Base-by-base conservation (phyloP, 768 basidiomycete genomes). In the Tricholoma matsutake region DNA sequence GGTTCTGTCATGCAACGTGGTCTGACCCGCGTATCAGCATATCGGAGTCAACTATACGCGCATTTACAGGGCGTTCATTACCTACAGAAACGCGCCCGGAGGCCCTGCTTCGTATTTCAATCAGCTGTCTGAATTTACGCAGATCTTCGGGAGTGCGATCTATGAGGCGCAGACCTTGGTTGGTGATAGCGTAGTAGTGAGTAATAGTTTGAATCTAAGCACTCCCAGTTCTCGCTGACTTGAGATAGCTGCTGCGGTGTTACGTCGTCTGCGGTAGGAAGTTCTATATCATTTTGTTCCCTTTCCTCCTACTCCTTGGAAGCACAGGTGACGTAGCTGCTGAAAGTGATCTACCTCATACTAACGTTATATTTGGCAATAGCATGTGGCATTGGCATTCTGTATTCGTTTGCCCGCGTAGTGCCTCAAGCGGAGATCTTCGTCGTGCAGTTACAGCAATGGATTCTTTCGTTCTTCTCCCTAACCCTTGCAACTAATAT, bases 381-480 rank as follows among this genome's bases (percentile, higher is more conserved):
- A 74, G 74, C 63, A 6, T 56, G 65, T 10, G 73, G 72, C 2
- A 68, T 74, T 53, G 74, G 73, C 11, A 71, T 72, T 25, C 63
- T 75, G 22, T 67, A 72, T 60, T 70, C 71, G 4, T 73, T 77
- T 56, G 70, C 71, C n/a, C 54, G 58, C 25, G 66, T 73, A 8
- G 65, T 60, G 11, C 63, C 67, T 11, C 64, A 71, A 35, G 69
- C 71, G 25, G 64, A 71, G 45, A 68, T 78, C 18, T 78, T 79
- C 61, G 67, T 69, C 5, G 55, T 57, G 18, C 39, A 75, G 51
- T 69, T 76, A n/a, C 65, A 68, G n/a, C 61, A 68, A 31, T 78
- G 78, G 76, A 78, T 78, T 54, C 59, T 73, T 8, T 68, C 75
- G 1, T 79, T 78, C 68, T 77, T 78, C 59, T 71, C 71, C 2